Percentiles rank a stretch among this genome's conserved stretches.
Conservation (phyloP, 495 filamentous ascomycete species). For the Talaromyces adpressus region DNA sequence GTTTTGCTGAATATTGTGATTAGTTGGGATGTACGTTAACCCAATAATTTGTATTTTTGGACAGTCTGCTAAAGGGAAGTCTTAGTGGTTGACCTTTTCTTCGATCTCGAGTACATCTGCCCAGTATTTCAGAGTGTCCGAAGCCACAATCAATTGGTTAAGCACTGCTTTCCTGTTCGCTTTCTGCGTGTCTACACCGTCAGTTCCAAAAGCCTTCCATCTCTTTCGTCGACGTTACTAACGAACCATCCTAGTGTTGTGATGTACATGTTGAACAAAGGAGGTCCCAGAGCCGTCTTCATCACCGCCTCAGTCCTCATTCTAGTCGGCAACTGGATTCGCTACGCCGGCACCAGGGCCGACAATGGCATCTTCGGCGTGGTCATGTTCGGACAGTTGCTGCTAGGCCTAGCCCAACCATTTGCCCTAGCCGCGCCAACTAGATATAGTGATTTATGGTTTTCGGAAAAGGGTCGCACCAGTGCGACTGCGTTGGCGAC, state of each 20-base stretch:
- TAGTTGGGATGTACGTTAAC: constrained; percentile 80
- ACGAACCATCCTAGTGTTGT: constrained; percentile 37
- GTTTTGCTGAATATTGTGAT: constrained; percentile 87
- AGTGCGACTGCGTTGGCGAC: constrained; percentile 81
- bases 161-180: constrained; percentile 81
- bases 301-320: constrained; percentile 63
- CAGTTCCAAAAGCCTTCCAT: constrained; percentile 19
- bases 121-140: constrained; percentile 64
- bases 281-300: constrained; percentile 73
- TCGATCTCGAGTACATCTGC: constrained; percentile 73
- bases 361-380: constrained; percentile 59
- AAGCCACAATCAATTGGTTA: constrained; percentile 86
- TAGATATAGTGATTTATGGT: constrained; percentile 91
- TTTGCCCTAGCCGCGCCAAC: constrained; percentile 89
- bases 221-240: not conserved
- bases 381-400: constrained; percentile 91
- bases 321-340: constrained; percentile 85
- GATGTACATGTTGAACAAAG: constrained; percentile 72
- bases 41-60: not conserved
- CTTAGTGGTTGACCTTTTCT: constrained; percentile 87
- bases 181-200: constrained; percentile 68
- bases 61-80: not conserved
- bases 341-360: constrained; percentile 70
- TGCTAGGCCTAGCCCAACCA: constrained; percentile 83
- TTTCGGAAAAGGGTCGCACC: constrained; percentile 74